phyloP scores from a whole-genome alignment of 257 asterid genomes.

The Schizonepeta tenuifolia region DNA sequence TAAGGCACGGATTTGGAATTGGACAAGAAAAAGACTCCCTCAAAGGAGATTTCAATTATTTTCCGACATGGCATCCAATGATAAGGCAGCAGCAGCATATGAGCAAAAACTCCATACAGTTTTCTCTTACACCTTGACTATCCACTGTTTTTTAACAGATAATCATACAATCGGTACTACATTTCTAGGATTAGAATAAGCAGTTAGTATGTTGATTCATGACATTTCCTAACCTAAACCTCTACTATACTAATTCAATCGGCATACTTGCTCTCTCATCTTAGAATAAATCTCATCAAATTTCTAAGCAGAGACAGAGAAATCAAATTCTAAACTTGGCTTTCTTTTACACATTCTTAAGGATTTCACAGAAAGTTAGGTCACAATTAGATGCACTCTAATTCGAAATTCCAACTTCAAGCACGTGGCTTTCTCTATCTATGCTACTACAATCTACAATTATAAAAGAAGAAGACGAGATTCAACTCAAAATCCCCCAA shows the following conservation, averaged over 20 bases:
- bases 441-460: slow-evolving; percentile 15
- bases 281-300: neutral
- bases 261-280: neutral
- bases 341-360: slow-evolving; percentile 15
- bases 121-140: neutral
- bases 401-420: neutral
- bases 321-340: neutral
- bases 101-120: neutral
- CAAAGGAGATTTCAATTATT: slow-evolving; percentile 8
- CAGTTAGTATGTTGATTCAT: neutral
- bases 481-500: neutral
- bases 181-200: neutral
- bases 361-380: neutral
- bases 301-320: neutral
- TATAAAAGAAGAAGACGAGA: neutral
- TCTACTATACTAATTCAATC: neutral
- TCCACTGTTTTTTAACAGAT: neutral
- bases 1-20: neutral
- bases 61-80: slow-evolving; percentile 1
- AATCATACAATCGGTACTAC: neutral
- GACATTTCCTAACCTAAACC: neutral
- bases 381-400: neutral
- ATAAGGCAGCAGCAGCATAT: neutral
- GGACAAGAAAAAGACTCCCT: neutral
- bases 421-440: neutral